phyloP scores from a whole-genome alignment of 768 basidiomycete genomes.

The Leccinum imitatum region DNA sequence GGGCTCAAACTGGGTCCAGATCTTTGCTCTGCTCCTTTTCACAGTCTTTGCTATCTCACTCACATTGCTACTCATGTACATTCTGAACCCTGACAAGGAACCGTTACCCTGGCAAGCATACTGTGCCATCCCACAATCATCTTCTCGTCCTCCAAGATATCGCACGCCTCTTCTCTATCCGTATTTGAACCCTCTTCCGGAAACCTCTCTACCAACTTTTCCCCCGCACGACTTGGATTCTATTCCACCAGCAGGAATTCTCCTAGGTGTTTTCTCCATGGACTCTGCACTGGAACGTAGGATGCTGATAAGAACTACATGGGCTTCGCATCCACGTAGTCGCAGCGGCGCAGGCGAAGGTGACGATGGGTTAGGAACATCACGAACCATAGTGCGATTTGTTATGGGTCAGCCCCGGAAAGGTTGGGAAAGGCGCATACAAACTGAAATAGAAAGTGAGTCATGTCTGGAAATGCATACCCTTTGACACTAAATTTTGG shows the following conservation, averaged over 20 bases:
- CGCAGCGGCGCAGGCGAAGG: slow-evolving; percentile 69
- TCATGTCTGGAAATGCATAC: slow-evolving; percentile 15
- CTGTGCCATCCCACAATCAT: slow-evolving; percentile 66
- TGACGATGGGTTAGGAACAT: slow-evolving; percentile 72
- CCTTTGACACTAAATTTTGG: slow-evolving; percentile 5
- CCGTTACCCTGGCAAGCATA: slow-evolving; percentile 93
- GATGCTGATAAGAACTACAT: slow-evolving; percentile 84
- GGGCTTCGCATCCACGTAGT: slow-evolving; percentile 82
- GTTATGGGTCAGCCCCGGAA: slow-evolving; percentile 82
- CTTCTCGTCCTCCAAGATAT: slow-evolving; percentile 45
- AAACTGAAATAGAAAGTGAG: slow-evolving; percentile 90
- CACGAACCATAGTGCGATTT: slow-evolving; percentile 84
- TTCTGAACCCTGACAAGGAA: slow-evolving; percentile 94
- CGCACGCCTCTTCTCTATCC: slow-evolving; percentile 41
- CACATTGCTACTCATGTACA: slow-evolving; percentile 85
- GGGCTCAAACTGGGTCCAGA: slow-evolving; percentile 40
- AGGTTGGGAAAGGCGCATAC: slow-evolving; percentile 75
- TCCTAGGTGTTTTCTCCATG: slow-evolving; percentile 88
- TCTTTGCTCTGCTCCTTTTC: slow-evolving; percentile 72
- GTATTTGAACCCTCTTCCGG: slow-evolving; percentile 34
- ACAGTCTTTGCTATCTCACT: slow-evolving; percentile 79
- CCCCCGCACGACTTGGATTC: slow-evolving; percentile 72
- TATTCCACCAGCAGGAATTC: slow-evolving; percentile 80
- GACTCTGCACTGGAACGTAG: slow-evolving; percentile 84
- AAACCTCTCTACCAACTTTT: slow-evolving; percentile 46